Percentiles rank a stretch among this genome's conserved stretches.
Conservation (phyloP, 352 stramenopile genomes). For the Globisporangium uncinulatum region DNA sequence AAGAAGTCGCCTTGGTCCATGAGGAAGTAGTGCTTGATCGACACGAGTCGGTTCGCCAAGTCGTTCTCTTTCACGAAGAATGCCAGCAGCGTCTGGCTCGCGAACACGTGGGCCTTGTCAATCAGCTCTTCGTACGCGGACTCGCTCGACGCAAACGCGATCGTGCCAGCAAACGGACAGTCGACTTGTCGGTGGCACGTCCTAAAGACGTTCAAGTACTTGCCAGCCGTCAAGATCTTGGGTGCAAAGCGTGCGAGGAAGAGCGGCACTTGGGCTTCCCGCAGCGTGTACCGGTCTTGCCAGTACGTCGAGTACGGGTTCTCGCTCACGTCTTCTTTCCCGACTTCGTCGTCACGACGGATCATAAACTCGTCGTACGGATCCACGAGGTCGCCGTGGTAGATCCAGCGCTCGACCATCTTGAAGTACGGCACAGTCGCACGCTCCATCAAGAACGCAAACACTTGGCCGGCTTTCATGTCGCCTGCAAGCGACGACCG, state of each 20-base stretch:
- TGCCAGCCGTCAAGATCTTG: constrained; percentile 89
- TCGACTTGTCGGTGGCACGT: constrained; percentile 75
- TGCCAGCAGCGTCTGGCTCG: constrained; percentile 66
- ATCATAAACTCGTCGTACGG: constrained; percentile 93
- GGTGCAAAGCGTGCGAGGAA: constrained; percentile 69
- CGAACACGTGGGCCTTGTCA: constrained; percentile 77
- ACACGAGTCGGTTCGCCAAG: constrained; percentile 64
- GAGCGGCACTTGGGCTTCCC: constrained; percentile 68
- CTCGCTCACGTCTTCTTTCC: constrained; percentile 78
- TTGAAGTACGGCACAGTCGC: constrained; percentile 85
- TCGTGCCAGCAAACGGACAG: constrained; percentile 71
- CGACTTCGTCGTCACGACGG: constrained; percentile 63
- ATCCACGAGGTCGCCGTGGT: constrained; percentile 85
- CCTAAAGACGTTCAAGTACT: constrained; percentile 90
- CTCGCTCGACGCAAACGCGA: constrained; percentile 58
- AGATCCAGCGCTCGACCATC: constrained; percentile 90
- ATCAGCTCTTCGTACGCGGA: constrained; percentile 81
- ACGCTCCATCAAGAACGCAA: constrained; percentile 80
- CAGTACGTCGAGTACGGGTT: constrained; percentile 91
- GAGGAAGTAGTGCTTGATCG: constrained; percentile 98
- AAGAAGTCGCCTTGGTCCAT: constrained; percentile 99
- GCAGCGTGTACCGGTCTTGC: constrained; percentile 82
- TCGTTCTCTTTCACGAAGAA: constrained; percentile 84
- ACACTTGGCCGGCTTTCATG: constrained; percentile 66
- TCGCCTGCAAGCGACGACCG: constrained; percentile 78